Evolutionary conservation across 2,329 filamentous ascomycete species (phyloP), one percentile per base, ranked within the genome.

Genomic region (Neopestalotiopsis sp.): DNA sequence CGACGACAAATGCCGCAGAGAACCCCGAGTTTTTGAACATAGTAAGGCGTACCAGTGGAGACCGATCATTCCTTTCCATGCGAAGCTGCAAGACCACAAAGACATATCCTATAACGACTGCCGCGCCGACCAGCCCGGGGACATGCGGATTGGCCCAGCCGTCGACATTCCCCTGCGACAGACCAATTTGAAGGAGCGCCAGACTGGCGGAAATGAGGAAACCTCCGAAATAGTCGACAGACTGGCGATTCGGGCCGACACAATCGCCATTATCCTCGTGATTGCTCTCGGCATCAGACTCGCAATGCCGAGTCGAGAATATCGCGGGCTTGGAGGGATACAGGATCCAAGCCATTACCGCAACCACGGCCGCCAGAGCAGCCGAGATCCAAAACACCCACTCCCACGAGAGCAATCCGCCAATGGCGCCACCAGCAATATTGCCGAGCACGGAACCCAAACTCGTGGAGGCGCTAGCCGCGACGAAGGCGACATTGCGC

Each of bases 341-440:
- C 24, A 60, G 6, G 4, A 20, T 5, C 13, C 13, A 60, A 20
- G 24, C 32, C 24, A 20, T 7, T 2, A n/a, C 5, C 57, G 57
- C 24, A 12, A 60, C 24, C 12, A 60, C 4, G 20, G 57, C 57
- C 5, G 57, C 57, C 24, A 60, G 7, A 20, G 89, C 67, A 0
- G 85, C 81, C 0, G 88, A 88, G 67, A 90, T 84, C 78, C 84
- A 91, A 75, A 90, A 91, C 72, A 88, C 90, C 86, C 85, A 90
- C 7, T 83, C 74, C 87, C 88, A 91, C 0, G 71, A 79, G 0
- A 84, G 76, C 69, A 82, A 89, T 69, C 90, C 87, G 0, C 84
- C 85, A 17, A 84, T 80, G 0, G 90, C 59, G 0, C 88, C 89
- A 0, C 86, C 88, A 69, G 90, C 84, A 73, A 90, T 88, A 58